phyloP scores from a whole-genome alignment of 202 grass and related monocot species.

The Schoenoplectus tabernaemontani region DNA sequence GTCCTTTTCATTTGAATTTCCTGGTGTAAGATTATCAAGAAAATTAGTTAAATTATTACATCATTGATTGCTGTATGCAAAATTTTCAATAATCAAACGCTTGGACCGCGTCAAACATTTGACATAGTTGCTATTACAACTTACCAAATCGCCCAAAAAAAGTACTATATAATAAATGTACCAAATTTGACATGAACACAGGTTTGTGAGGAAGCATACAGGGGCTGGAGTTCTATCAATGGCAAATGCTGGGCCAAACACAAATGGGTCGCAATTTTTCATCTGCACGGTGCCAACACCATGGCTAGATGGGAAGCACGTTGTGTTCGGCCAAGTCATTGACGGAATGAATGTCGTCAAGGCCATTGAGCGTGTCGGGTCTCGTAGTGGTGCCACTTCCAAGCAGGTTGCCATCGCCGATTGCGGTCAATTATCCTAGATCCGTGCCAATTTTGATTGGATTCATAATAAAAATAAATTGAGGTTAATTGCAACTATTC shows the following conservation, averaged over 20 bases:
- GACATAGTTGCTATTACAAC: not conserved
- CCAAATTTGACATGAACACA: not conserved
- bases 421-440: constrained; percentile 53
- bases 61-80: no score
- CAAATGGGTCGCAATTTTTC: constrained; percentile 87
- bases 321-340: constrained; percentile 44
- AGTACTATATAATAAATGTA: not conserved
- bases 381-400: constrained; percentile 13
- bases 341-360: constrained; percentile 45
- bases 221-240: constrained; percentile 43
- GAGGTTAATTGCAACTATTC: no score
- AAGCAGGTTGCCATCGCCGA: constrained; percentile 48
- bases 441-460: constrained; percentile 12
- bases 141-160: not conserved
- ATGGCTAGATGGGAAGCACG: constrained; percentile 64
- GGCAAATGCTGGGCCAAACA: constrained; percentile 62
- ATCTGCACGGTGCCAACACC: constrained; percentile 41
- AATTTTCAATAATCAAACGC: not conserved
- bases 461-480: constrained; percentile 3
- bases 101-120: not conserved
- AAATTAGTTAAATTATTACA: no score
- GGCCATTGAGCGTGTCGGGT: constrained; percentile 37
- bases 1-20: not conserved
- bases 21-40: no score
- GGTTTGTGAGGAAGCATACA: constrained; percentile 51